phyloP scores from a whole-genome alignment of 306 rosid species.

The Bauhinia variegata region DNA sequence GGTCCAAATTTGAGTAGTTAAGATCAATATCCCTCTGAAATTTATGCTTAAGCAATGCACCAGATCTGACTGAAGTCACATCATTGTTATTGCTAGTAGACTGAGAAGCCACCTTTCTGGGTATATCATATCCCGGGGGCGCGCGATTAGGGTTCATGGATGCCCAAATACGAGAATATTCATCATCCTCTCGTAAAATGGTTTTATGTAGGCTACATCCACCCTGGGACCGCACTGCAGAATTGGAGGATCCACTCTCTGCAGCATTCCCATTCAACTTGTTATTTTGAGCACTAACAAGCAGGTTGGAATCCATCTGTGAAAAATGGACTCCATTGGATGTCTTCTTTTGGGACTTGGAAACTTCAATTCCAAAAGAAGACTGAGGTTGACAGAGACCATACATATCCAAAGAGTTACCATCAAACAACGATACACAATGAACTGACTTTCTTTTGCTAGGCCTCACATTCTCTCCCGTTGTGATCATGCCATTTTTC shows the following conservation, averaged over 20 bases:
- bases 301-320: constrained; percentile 51
- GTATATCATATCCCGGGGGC: constrained; percentile 49
- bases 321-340: constrained; percentile 61
- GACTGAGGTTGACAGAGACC: constrained; percentile 54
- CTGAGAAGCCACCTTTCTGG: constrained; percentile 61
- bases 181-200: constrained; percentile 55
- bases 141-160: constrained; percentile 49
- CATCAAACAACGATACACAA: constrained; percentile 48
- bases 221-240: constrained; percentile 52
- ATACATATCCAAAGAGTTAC: constrained; percentile 41
- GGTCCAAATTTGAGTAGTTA: constrained; percentile 51
- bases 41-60: constrained; percentile 55
- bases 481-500: constrained; percentile 40
- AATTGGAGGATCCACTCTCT: constrained; percentile 53
- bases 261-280: constrained; percentile 55
- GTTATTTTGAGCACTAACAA: constrained; percentile 52
- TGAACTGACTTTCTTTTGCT: constrained; percentile 56
- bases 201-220: constrained; percentile 61
- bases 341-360: constrained; percentile 65
- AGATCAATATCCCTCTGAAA: constrained; percentile 55
- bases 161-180: constrained; percentile 71
- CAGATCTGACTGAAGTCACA: constrained; percentile 47
- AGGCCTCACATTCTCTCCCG: constrained; percentile 55
- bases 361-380: constrained; percentile 47
- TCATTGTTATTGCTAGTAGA: constrained; percentile 43